Evolutionary conservation across 192 early-diverging fungal genomes (phyloP), one percentile per base, ranked within the genome.

Genomic region (Dissophora ornata): DNA sequence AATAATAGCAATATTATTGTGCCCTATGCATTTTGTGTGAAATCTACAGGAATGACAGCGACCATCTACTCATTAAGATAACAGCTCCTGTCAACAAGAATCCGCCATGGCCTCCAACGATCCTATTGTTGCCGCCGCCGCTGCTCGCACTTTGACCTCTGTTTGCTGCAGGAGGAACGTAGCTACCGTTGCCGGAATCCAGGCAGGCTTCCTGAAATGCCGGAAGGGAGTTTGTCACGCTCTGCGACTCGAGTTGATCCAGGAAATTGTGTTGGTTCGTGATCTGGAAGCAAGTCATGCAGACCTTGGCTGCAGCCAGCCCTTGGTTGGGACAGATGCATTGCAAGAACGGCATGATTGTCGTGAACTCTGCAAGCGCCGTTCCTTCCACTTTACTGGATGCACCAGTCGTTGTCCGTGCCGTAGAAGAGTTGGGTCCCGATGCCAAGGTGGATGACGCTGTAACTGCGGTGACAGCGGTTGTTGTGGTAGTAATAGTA

Each of bases 291-390:
- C 71, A 75, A 1, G 51, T 67, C 48, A 67, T n/a, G 19, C 63
- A 75, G 29, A 75, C 71, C 12, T 45, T 51, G 1, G 52, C 53
- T 7, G 70, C 70, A 15, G 70, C 47, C 18, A 74, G 24, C 32
- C 70, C 70, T 57, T 74, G 70, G 25, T 64, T 46, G 4, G 70
- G 70, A 41, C 62, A 74, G 32, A 74, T 74, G 49, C 70, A 74
- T 42, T 65, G 45, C 41, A 74, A 32, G 41, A 74, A 74, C 9
- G 62, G 70, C 30, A 65, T 24, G 28, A 74, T 4, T 5, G 48
- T 74, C 11, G 70, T 74, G 33, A 74, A 71, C 32, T 62, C 61
- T 57, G 69, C 45, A 18, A 33, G 58, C 16, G 57, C 45, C 18
- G 38, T 2, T 42, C 32, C 40, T 19, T 11, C 3, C 4, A 15